Evolutionary conservation across 352 stramenopile genomes (phyloP), one percentile per base, ranked within the genome.

Genomic region (Phytopythium chamaehyphon): DNA sequence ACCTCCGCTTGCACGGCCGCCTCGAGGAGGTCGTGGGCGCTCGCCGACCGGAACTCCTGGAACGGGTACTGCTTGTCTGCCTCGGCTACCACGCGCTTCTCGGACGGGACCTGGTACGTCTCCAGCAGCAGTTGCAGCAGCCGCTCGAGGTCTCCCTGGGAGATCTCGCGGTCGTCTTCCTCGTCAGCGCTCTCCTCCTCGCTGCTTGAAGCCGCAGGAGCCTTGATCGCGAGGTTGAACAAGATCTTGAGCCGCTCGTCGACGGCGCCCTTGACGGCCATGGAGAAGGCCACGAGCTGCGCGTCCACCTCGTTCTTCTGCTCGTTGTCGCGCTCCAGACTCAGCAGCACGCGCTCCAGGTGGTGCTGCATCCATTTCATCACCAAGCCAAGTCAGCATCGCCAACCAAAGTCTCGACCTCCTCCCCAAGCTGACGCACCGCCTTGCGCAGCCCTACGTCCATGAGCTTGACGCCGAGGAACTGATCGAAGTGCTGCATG

Each of bases 21-120:
- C 54, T 70, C 61, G 44, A 85, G 69, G 56, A 76, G 64, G 22
- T 73, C 70, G 21, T 70, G 59, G 1, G 56, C 40, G 11, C 54
- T 66, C 1, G 57, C 83, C 0, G 58, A n/a, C 40, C 75, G 70
- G 63, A 88, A 90, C 66, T 86, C 62, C 55, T 93, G 81, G 65
- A 89, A 82, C 37, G 81, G 81, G 47, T 81, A 90, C 64, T 86
- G 85, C 45, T 69, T 76, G n/a, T 84, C 81, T 3, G 71, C 54
- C 18, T 86, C 48, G 11, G 77, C 62, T 15, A 91, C 53, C 48
- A 93, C 81, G 35, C 83, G 83, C 58, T 93, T 93, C 59, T 93
- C 83, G 2, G 83, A 90, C 47, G 83, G 83, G 45, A 93, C 74
- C 61, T 93, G 83, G 54, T 87, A 90, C 53, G 83, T 93, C 56